Base-by-base conservation (phyloP, 2,329 filamentous ascomycete species). In the Chrysoporthe puriensis region DNA sequence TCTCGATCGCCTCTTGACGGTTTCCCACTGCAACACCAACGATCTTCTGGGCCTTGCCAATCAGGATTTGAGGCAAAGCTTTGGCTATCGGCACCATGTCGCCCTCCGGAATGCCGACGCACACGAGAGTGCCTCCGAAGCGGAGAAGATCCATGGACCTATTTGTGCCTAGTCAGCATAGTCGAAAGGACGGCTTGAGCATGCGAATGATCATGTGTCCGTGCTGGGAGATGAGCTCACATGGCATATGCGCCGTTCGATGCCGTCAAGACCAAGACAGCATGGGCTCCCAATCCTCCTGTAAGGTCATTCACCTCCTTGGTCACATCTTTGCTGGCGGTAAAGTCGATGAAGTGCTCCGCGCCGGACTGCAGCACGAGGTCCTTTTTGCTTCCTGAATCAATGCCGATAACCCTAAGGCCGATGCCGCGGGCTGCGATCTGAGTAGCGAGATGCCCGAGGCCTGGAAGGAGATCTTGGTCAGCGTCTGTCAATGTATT, bases 321-420 rank as follows among this genome's bases (percentile, higher is more conserved):
- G 79, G 48, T 72, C 13, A 69, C 60, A 56, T 63, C 69, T 43
- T 66, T 68, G 26, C 83, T 67, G 26, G 65, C 79, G 42, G 87
- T 86, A 67, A 91, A 80, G 70, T 90, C 87, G 68, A 91, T 80
- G 77, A 91, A 91, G 71, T 86, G 83, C 74, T 91, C 88, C 0
- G 88, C 88, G 9, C 89, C 89, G n/a, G 82, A 87, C 0, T 85
- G 81, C 1, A 67, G 43, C 2, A 66, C 68, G 32, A 73, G 64
- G 7, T 68, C 68, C 56, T 70, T 67, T 63, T 73, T 73, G 43
- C 57, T 66, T 43, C 64, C 67, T 32, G 52, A 36, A 50, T 70
- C 69, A 18, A 70, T 70, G 2, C 66, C 69, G 18, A 70, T 69
- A n/a, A 70, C 69, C 32, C 67, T 52, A 9, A 70, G 67, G 21